Conservation (phyloP, 2,329 filamentous ascomycete genomes). For the Colletotrichum lindemuthianum region DNA sequence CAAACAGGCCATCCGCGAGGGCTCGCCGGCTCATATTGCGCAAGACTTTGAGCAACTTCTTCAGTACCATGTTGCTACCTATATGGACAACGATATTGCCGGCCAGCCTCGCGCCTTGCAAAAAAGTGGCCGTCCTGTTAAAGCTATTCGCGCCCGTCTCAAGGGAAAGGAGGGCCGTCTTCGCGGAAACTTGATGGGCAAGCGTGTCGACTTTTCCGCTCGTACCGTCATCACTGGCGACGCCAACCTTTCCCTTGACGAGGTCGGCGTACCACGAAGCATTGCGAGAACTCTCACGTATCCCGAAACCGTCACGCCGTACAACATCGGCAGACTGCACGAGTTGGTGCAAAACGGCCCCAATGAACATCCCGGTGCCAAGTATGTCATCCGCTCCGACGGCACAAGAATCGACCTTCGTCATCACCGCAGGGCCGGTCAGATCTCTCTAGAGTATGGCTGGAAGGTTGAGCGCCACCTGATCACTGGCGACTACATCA, state of each 20-base stretch:
- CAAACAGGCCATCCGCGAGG: conserved; percentile 88
- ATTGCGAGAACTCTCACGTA: conserved; percentile 95
- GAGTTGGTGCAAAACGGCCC: conserved; percentile 92
- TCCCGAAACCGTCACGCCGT: conserved; percentile 95
- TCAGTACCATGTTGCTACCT: conserved; percentile 98
- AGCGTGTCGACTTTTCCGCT: conserved; percentile 98
- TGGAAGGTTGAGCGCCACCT: conserved; percentile 99
- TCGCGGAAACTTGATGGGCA: conserved; percentile 98
- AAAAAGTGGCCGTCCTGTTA: conserved; percentile 95
- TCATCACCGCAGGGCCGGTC: conserved; percentile 87
- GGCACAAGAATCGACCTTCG: conserved; percentile 95
- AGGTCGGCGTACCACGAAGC: conserved; percentile 94
- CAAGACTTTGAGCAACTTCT: conserved; percentile 90
- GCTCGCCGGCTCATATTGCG: conserved; percentile 89
- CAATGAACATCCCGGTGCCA: conserved; percentile 93
- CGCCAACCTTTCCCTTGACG: conserved; percentile 93
- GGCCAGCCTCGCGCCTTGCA: conserved; percentile 94
- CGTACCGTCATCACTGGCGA: conserved; percentile 99
- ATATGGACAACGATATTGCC: conserved; percentile 99
- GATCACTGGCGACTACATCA: conserved; percentile 95
- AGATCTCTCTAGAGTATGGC: conserved; percentile 90
- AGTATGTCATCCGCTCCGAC: conserved; percentile 94
- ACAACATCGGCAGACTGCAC: conserved; percentile 95
- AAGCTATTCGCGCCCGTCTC: conserved; percentile 94
- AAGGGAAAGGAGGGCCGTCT: conserved; percentile 99